These are phyloP conservation scores for Eucalyptus virginea DNA, from an alignment of 345 rosid species.

Conservation along the genomic window DNA sequence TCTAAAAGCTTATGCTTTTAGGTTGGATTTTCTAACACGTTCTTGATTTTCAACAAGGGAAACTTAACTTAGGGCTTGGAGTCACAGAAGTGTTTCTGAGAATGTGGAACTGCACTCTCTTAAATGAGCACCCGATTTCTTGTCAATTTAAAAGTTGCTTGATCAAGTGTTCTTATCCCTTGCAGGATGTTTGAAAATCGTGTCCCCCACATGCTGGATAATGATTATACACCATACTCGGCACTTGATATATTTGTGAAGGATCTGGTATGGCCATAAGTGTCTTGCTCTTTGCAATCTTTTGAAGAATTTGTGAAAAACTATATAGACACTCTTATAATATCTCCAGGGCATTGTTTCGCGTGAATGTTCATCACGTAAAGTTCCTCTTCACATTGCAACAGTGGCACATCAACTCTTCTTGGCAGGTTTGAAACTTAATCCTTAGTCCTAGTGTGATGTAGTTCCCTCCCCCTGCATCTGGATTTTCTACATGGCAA, in stretches of 20 bases:
- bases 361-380: slow-evolving; percentile 54
- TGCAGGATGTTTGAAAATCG: slow-evolving; percentile 98
- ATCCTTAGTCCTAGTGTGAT: background rate
- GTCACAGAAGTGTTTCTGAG: background rate
- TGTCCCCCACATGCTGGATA: slow-evolving; percentile 92
- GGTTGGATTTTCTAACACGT: background rate
- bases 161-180: background rate
- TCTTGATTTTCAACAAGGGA: background rate
- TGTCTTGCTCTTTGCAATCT: background rate
- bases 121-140: background rate
- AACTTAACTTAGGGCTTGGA: background rate
- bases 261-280: slow-evolving; percentile 66
- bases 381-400: slow-evolving; percentile 80
- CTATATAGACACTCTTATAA: background rate
- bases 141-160: background rate
- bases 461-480: background rate
- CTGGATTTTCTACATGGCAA: background rate
- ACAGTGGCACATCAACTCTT: slow-evolving; percentile 76
- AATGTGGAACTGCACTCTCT: background rate
- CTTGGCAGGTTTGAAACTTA: slow-evolving; percentile 49
- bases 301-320: background rate
- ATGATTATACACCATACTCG: slow-evolving; percentile 87
- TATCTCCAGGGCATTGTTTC: slow-evolving; percentile 73
- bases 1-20: background rate
- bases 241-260: slow-evolving; percentile 97